Evolutionary conservation across 2,329 filamentous ascomycete genomes (phyloP).

Genomic region (Harringtonia lauricola): DNA sequence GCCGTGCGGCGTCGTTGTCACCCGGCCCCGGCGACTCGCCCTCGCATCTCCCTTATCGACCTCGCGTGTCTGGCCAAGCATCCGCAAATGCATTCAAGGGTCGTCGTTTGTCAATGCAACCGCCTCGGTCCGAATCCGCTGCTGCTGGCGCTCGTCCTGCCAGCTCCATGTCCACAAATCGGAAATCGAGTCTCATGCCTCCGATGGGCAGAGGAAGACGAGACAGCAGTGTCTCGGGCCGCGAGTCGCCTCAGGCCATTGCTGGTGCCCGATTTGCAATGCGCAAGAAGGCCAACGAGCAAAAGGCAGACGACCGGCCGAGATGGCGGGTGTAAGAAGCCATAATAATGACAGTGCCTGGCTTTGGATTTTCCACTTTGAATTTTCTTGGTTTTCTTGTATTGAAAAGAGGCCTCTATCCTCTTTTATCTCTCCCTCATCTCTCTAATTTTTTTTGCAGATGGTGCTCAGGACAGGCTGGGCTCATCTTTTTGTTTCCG

Average conservation of each 20-base stretch:
- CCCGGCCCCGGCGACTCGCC: constrained; percentile 30
- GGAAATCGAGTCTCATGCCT: constrained; percentile 40
- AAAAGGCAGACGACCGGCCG: constrained; percentile 30
- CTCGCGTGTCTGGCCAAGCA: constrained; percentile 30
- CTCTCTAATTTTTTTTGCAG: neutral
- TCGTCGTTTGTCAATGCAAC: constrained; percentile 43
- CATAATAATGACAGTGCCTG: too few relatives aligned
- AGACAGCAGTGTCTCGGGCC: constrained; percentile 26
- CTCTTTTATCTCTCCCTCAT: neutral
- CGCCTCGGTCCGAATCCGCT: constrained; percentile 20
- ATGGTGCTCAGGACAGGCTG: neutral
- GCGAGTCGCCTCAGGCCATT: constrained; percentile 36
- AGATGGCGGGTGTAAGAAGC: constrained; percentile 32
- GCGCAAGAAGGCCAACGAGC: constrained; percentile 22
- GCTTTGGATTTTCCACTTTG: too few relatives aligned
- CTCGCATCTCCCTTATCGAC: constrained; percentile 23
- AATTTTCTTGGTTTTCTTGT: too few relatives aligned
- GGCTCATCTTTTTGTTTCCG: too few relatives aligned
- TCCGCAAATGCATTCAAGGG: constrained; percentile 27
- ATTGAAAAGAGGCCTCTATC: too few relatives aligned
- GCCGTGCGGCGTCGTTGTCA: constrained; percentile 35
- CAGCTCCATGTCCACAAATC: constrained; percentile 42
- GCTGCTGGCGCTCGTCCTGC: constrained; percentile 32
- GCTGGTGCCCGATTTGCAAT: constrained; percentile 34
- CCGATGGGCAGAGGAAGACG: constrained; percentile 31